Conservation (phyloP, 1,284 basidiomycete species). For the Marasmius fiardii region DNA sequence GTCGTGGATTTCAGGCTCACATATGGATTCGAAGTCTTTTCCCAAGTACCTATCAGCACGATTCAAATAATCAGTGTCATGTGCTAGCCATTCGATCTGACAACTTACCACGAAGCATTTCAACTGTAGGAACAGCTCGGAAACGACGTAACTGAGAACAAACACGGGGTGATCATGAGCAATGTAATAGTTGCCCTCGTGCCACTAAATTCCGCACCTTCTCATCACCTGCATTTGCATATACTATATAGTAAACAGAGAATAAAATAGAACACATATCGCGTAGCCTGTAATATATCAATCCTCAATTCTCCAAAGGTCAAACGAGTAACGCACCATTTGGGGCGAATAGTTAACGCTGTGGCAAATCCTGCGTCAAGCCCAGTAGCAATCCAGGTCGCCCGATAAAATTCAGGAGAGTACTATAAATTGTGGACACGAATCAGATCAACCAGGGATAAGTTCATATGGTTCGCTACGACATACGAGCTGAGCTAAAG, state of each 20-base stretch:
- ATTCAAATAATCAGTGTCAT: too few species aligned
- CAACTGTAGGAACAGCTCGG: constrained; percentile 90
- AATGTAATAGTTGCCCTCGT: constrained; percentile 4
- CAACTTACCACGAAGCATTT: constrained; percentile 75
- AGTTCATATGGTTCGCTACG: neutral
- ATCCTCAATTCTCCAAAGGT: neutral
- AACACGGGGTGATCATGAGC: neutral
- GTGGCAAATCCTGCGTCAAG: constrained; percentile 98
- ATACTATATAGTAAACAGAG: constrained; percentile 90
- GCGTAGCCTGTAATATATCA: constrained; percentile 44
- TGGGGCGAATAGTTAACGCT: constrained; percentile 89
- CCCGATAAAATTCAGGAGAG: constrained; percentile 90
- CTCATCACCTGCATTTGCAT: constrained; percentile 91
- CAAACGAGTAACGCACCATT: constrained; percentile 41
- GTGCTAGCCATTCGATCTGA: too few species aligned
- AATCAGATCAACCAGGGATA: neutral
- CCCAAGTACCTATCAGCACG: constrained; percentile 71
- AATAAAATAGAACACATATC: constrained; percentile 86
- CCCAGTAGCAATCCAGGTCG: constrained; percentile 92
- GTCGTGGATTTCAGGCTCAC: constrained; percentile 36
- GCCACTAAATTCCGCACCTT: constrained; percentile 52
- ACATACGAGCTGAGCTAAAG: constrained; percentile 80
- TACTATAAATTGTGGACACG: constrained; percentile 54
- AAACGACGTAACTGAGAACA: constrained; percentile 76
- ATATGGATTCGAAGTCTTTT: constrained; percentile 94